Base-by-base conservation (phyloP, 306 rosid species). In the Medicago ruthenica region DNA sequence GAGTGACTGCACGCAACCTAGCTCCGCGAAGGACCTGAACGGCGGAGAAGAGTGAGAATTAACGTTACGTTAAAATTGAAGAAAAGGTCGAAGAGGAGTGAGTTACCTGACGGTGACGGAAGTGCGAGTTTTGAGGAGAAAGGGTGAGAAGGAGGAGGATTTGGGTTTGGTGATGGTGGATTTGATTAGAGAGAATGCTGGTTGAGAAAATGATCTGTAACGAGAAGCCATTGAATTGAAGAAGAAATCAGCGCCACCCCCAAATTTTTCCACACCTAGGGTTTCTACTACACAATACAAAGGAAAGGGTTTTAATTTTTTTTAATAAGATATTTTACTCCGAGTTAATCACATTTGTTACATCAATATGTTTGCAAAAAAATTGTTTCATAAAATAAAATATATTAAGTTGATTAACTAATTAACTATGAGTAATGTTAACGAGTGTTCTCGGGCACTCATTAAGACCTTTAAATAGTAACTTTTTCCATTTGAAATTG, bases 211-310 rank as follows among this genome's bases (percentile, higher is more conserved):
- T 39, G 98, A 95, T 89, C 97, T 80, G 73, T 71, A 87, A 70
- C 96, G 93, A 67, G 83, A 85, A n/a, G 96, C 98, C 98, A 94
- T 92, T 80, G n/a, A n/a, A n/a, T n/a, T n/a, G 79, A 0, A 34
- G 67, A 57, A 34, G 67, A 57, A 68, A 62, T 67, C 44, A 9
- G 20, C 14, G 41, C 64, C 36, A 44, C 77, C 44, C 45, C 44
- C 45, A 3, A 42, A 37, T 6, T 17, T 78, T 63, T 59, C 1
- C 18, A 13, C 13, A 9, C 27, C 31, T 76, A 78, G 79, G 81
- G 82, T 50, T 75, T 79, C 37, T 71, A 14, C 15, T 40, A 54
- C 37, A 34, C 37, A 21, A 13, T n/a, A 27, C 4, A 9, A 54
- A 12, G 51, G 18, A 22, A 53, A 73, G 82, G 85, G 88, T 78